Conservation (phyloP, 352 stramenopile genomes). For the Thalassiosira exigua region DNA sequence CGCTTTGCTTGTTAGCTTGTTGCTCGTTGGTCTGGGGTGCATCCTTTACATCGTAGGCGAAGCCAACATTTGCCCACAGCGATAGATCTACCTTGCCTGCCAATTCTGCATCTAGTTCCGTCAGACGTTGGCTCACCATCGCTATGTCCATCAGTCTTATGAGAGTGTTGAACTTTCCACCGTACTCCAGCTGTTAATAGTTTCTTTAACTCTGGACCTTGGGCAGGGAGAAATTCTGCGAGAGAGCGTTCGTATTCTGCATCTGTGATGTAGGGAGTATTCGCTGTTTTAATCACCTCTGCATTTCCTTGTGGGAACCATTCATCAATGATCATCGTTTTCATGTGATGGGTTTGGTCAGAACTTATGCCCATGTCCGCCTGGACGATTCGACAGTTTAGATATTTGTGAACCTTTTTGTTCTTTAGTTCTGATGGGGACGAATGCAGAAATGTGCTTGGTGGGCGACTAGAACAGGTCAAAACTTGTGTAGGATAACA, state of each 20-base stretch:
- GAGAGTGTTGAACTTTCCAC: background rate
- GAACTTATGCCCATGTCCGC: slow-evolving; percentile 12
- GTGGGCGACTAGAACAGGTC: too few species aligned
- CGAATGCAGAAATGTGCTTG: too few species aligned
- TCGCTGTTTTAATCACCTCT: slow-evolving; percentile 10
- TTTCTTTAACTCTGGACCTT: slow-evolving; percentile 3
- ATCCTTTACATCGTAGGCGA: slow-evolving; percentile 2
- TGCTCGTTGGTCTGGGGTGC: background rate
- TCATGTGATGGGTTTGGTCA: slow-evolving; percentile 30
- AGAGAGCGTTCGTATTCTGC: slow-evolving; percentile 7
- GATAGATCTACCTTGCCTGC: background rate
- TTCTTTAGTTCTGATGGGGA: too few species aligned
- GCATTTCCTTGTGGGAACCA: slow-evolving; percentile 10
- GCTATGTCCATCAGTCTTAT: background rate
- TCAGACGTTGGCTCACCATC: slow-evolving; percentile 11
- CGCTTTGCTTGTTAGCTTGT: background rate
- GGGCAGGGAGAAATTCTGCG: too few species aligned
- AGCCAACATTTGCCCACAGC: background rate
- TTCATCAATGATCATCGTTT: slow-evolving; percentile 15
- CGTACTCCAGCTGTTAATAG: slow-evolving; percentile 9
- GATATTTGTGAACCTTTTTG: too few species aligned
- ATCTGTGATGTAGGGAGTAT: slow-evolving; percentile 26
- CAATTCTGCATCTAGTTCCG: background rate
- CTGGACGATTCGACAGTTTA: slow-evolving; percentile 25
- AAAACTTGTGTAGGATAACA: too few species aligned